Evolutionary conservation across 169 alveolate genomes (phyloP).

Genomic region (Babesia caballi): DNA sequence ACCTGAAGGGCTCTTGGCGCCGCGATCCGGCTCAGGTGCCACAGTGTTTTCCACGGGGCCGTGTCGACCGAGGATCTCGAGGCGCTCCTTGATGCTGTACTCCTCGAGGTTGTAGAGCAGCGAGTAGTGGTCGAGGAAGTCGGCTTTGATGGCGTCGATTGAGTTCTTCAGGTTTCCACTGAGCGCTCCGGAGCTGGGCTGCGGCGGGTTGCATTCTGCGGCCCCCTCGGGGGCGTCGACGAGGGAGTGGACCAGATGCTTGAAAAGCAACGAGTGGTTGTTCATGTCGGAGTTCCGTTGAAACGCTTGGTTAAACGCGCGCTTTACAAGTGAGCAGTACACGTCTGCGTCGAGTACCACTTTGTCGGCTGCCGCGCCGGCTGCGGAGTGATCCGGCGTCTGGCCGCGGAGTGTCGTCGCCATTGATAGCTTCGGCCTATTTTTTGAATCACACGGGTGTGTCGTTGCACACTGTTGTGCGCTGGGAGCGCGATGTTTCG

Average conservation of each 20-base stretch:
- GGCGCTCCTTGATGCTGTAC: conserved; percentile 46
- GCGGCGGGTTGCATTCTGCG: conserved; percentile 24
- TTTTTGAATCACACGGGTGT: too few relatives aligned
- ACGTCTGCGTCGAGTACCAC: conserved; percentile 56
- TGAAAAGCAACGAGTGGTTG: conserved; percentile 1
- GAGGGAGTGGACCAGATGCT: conserved; percentile 27
- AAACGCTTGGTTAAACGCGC: conserved; percentile 55
- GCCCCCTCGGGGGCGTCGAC: conserved; percentile 3
- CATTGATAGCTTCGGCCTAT: too few relatives aligned
- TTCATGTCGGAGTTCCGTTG: background rate
- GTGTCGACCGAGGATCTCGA: conserved; percentile 43
- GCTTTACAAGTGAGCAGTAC: conserved; percentile 63
- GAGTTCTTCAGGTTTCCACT: conserved; percentile 56
- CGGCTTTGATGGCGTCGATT: conserved; percentile 45
- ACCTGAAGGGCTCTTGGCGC: background rate
- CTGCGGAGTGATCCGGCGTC: background rate
- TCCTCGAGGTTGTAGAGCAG: conserved; percentile 59
- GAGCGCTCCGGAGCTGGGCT: conserved; percentile 17
- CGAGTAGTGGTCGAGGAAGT: conserved; percentile 58
- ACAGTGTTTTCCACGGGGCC: conserved; percentile 10
- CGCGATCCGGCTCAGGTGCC: background rate
- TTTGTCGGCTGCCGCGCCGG: conserved; percentile 3
- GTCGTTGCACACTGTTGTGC: too few relatives aligned
- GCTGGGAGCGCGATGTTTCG: too few relatives aligned
- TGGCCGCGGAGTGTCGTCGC: background rate